phyloP scores from a whole-genome alignment of 2,329 filamentous ascomycete species.

The Alternaria triticina region DNA sequence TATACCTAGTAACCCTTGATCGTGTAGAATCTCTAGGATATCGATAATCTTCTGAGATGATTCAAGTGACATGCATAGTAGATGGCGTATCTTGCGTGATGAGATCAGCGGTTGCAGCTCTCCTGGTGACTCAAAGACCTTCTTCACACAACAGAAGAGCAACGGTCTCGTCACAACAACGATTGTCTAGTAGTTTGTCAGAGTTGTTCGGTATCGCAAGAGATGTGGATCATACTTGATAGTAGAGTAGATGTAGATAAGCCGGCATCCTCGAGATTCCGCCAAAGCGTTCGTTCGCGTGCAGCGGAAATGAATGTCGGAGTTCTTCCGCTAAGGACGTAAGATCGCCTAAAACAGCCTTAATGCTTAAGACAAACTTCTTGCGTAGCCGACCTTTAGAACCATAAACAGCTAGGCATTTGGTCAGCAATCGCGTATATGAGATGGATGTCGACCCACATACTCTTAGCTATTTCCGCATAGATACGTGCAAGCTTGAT shows the following conservation, averaged over 20 bases:
- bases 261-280: constrained; percentile 53
- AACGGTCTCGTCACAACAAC: constrained; percentile 52
- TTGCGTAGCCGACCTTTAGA: constrained; percentile 56
- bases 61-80: constrained; percentile 53
- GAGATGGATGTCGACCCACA: constrained; percentile 17
- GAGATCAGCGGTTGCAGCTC: constrained; percentile 41
- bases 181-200: constrained; percentile 43
- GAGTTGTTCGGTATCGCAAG: neutral
- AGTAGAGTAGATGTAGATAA: constrained; percentile 45
- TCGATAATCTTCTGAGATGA: constrained; percentile 53
- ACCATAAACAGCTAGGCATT: constrained; percentile 51
- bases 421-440: neutral
- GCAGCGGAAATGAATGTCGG: constrained; percentile 46
- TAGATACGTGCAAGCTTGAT: constrained; percentile 56
- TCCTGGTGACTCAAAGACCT: constrained; percentile 35
- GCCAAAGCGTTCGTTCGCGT: constrained; percentile 44
- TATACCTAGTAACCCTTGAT: constrained; percentile 57
- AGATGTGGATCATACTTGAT: constrained; percentile 43
- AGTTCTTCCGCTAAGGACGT: constrained; percentile 52
- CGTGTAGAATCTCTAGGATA: constrained; percentile 53
- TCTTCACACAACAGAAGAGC: constrained; percentile 53
- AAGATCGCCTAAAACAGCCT: constrained; percentile 49
- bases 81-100: constrained; percentile 47
- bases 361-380: constrained; percentile 45
- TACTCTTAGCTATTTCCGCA: constrained; percentile 55